Base-by-base conservation (phyloP, 2,329 filamentous ascomycete genomes). In the Pseudogymnoascus sp. region DNA sequence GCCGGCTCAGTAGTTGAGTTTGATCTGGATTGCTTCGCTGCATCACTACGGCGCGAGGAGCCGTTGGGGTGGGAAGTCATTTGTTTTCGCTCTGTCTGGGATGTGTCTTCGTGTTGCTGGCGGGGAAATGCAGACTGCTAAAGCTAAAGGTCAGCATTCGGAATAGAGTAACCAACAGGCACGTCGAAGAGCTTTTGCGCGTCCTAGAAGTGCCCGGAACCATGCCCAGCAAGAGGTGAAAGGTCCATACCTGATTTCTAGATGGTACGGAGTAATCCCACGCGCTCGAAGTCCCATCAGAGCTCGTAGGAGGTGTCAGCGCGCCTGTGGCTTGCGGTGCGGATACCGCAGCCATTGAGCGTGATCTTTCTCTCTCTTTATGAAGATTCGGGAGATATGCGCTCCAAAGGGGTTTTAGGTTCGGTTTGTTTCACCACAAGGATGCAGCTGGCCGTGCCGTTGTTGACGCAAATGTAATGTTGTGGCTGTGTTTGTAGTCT, bases 321-420 rank as follows among this genome's bases (percentile, higher is more conserved):
- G 67, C 63, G 65, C 57, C 69, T 16, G 65, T 65, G 67, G 68
- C 70, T 63, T 72, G 71, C 67, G 70, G 67, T 60, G 70, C 69
- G 61, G 71, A 70, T 65, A 72, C 71, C 66, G 69, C 71, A 70
- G 71, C 70, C 71, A 73, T 73, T 36, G 43, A 54, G 47, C 47
- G 47, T 54, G 47, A 54, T 33, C 43, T 54, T 33, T 54, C 47
- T 33, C 47, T 33, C 43, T 33, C 47, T 54, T 54, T 54, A 54
- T 54, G 25, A 54, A 33, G 47, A 54, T 33, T 54, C 28, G 25
- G 47, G 47, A 33, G 47, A 20, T 54, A 33, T 54, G 33, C 47
- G 11, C 47, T 54, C 47, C 47, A 54, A 54, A 33, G 47, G 28
- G 28, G 47, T 54, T 54, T 54, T 33, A 20, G 47, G 47, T 54